Evolutionary conservation across 371 early-diverging fungal species (phyloP).

Genomic region (Nematocida ironsii): DNA sequence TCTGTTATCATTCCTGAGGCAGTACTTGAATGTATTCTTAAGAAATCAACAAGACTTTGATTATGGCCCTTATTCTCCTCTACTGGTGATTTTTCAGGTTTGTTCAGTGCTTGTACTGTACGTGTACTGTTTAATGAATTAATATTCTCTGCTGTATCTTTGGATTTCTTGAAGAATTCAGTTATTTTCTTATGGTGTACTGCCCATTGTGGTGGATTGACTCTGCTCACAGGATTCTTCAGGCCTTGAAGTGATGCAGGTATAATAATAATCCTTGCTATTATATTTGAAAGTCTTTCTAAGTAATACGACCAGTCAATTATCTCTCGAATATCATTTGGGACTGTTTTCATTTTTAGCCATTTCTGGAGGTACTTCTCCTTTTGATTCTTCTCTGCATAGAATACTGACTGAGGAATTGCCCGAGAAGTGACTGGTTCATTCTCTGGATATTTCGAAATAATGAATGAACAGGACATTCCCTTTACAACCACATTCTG

Average conservation of each 20-base stretch:
- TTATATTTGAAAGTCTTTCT: constrained; percentile 86
- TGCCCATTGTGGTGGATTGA: constrained; percentile 86
- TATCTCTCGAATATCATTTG: constrained; percentile 79
- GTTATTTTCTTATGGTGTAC: constrained; percentile 1
- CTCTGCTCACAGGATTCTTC: constrained; percentile 80
- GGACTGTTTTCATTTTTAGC: constrained; percentile 72
- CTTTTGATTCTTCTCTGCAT: constrained; percentile 76
- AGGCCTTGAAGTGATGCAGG: constrained; percentile 95
- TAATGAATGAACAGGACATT: constrained; percentile 89
- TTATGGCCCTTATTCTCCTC: neutral
- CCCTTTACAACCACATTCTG: constrained; percentile 95
- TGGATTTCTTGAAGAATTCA: constrained; percentile 10
- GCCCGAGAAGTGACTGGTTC: constrained; percentile 88
- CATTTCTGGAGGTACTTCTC: constrained; percentile 85
- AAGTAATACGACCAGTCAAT: constrained; percentile 97
- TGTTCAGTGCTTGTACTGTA: neutral
- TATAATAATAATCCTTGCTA: constrained; percentile 93
- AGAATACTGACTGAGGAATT: constrained; percentile 89
- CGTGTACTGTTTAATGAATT: neutral
- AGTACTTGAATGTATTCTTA: neutral
- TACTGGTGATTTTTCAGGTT: neutral
- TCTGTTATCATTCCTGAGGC: neutral
- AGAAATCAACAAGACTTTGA: constrained; percentile 1
- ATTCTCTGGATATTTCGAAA: constrained; percentile 79
- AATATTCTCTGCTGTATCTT: neutral